Conservation (phyloP, 2,329 filamentous ascomycete species). For the Cordyceps cicadae region DNA sequence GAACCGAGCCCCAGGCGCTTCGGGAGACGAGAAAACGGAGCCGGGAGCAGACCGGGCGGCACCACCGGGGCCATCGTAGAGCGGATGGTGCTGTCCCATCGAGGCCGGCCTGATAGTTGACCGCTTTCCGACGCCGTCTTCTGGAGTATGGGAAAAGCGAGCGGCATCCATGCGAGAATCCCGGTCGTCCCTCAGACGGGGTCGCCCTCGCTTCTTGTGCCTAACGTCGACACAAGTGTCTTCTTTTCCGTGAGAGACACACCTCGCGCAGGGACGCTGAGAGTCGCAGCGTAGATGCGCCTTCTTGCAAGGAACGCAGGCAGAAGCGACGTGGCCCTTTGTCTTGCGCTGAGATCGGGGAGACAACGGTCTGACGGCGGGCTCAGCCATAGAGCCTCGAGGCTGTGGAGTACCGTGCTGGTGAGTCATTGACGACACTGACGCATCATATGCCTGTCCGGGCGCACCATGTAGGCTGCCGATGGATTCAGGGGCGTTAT, state of each 20-base stretch:
- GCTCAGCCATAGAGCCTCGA: neutral
- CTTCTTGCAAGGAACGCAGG: slow-evolving; percentile 78
- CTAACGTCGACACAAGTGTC: slow-evolving; percentile 75
- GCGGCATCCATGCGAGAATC: slow-evolving; percentile 49
- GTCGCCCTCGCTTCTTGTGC: slow-evolving; percentile 76
- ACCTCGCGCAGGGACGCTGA: slow-evolving; percentile 70
- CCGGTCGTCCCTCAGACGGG: slow-evolving; percentile 65
- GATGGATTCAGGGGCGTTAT: slow-evolving; percentile 16
- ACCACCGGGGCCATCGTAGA: neutral
- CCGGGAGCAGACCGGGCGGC: neutral
- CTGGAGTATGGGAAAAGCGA: slow-evolving; percentile 37
- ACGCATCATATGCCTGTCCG: neutral
- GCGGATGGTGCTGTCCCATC: neutral
- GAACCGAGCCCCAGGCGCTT: slow-evolving; percentile 15
- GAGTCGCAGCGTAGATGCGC: slow-evolving; percentile 68
- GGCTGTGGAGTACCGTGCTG: neutral
- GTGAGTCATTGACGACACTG: slow-evolving; percentile 6
- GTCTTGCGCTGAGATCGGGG: slow-evolving; percentile 59
- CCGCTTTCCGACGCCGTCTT: slow-evolving; percentile 40
- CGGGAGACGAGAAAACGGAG: slow-evolving; percentile 1
- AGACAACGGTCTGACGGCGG: slow-evolving; percentile 30
- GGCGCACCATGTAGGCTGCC: neutral
- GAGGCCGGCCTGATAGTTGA: slow-evolving; percentile 38
- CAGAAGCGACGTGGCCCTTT: slow-evolving; percentile 75
- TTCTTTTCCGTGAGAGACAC: slow-evolving; percentile 69